phyloP scores from a whole-genome alignment of 2,329 filamentous ascomycete genomes.

The Cryphonectria nitschkei region DNA sequence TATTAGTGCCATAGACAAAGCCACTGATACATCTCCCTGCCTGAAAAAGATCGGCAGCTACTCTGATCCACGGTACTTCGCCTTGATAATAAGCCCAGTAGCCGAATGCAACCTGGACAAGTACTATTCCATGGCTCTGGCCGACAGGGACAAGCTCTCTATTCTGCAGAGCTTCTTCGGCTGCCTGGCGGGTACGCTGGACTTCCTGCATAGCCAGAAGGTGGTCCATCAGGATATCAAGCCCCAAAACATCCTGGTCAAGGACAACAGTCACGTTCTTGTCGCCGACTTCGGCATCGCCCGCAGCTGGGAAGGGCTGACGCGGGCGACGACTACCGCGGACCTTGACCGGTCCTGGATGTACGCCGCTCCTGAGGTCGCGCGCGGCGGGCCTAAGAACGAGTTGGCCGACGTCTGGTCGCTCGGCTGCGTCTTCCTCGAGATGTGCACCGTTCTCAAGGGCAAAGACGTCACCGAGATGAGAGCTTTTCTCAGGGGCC shows the following conservation, averaged over 20 bases:
- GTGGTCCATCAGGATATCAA: constrained; percentile 28
- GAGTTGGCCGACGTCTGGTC: constrained; percentile 10
- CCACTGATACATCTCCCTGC: too few species aligned
- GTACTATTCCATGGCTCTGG: too few species aligned
- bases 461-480: background rate
- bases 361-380: constrained; percentile 9
- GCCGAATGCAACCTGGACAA: too few species aligned
- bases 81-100: too few species aligned
- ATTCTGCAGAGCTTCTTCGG: too few species aligned
- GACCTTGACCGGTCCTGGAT: background rate
- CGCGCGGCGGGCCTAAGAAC: background rate
- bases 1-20: too few species aligned
- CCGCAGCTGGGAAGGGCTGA: background rate
- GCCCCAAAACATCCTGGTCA: constrained; percentile 29
- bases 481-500: too few species aligned
- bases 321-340: background rate
- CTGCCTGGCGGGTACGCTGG: too few species aligned
- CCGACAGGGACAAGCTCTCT: too few species aligned
- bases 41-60: too few species aligned
- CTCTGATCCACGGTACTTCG: too few species aligned
- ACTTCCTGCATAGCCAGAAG: too few species aligned
- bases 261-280: constrained; percentile 9
- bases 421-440: constrained; percentile 7
- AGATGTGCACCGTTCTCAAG: background rate
- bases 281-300: constrained; percentile 28